Base-by-base conservation (phyloP, 2,329 filamentous ascomycete genomes). In the Corniculantispora saksenae region DNA sequence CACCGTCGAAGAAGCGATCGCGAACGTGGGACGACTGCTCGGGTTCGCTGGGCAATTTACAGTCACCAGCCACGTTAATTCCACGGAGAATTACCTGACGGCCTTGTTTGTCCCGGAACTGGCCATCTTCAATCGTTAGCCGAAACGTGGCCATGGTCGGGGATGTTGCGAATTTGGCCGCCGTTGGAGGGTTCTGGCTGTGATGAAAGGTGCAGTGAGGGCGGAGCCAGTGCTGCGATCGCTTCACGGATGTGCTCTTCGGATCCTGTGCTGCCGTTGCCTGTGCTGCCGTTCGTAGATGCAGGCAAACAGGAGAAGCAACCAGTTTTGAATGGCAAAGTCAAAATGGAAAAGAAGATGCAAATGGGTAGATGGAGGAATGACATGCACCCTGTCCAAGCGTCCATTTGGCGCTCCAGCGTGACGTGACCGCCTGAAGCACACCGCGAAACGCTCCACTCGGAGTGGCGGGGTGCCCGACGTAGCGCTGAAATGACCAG, bases 61-160 rank as follows among this genome's bases (percentile, higher is more conserved):
- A 89, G 74, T 98, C 94, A 68, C 88, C 93, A 45, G 94, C 93
- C 68, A 96, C 86, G 74, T 99, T 99, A 82, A 99, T 97, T 69
- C 95, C 95, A 69, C 95, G 89, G 53, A 99, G 83, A 2, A 92
- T 90, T 64, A 99, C 87, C 78, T 98, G 91, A 67, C 95, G 90
- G 69, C 93, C 90, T 69, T 93, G 81, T 17, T 82, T 76, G 76
- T 99, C 96, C 67, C 92, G 88, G 78, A 99, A 97, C 70, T 88
- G 88, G 67, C 88, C 89, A 69, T 95, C 91, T 73, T 97, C 92
- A 72, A 99, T 94, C 27, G 86, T 88, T 59, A 99, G 83, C 61
- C 91, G 89, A 61, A 94, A 86, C 25, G 87, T 82, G 67, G 90
- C 82, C 93, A 97, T 97, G 69, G 17, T 62, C 29, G 59, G 23